Evolutionary conservation across 345 rosid genomes (phyloP), one percentile per base, ranked within the genome.

Genomic region (Pugionium dolabratum): DNA sequence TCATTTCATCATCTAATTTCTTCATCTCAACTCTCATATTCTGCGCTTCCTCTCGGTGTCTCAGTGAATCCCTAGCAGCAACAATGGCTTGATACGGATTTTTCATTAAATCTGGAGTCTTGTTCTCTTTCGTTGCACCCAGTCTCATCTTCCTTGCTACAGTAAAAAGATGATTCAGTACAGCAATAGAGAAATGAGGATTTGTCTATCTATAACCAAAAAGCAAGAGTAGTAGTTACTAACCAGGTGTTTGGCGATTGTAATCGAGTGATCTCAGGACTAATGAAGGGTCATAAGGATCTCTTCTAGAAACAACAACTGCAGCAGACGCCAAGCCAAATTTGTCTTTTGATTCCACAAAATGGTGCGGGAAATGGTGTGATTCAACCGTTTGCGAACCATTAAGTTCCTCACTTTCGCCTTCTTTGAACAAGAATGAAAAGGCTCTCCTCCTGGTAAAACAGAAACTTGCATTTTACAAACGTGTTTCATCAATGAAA

Each of bases 311-410:
- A 30, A 79, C 60, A 72, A 88, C 96, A 49, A 88, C 69, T 41
- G 96, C 91, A 50, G 99, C 90, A 2, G 99, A 82, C 5, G 97
- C 96, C 34, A 94, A 84, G 27, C 99, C 97, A 26, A 82, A 9
- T 71, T 82, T 74, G 8, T 82, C 84, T 62, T 72, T 85, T 2
- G 93, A 81, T 72, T 86, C 89, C 4, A 78, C 41, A 45, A 90
- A 90, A 72, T 88, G 97, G 4, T 85, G 86, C 0, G 99, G 97
- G 54, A 94, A 90, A 63, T 83, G 83, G 76, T 86, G 95, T 5
- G 96, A 91, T 1, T 88, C 86, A 3, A 88, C 84, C 1, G 83
- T 79, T 72, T 94, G 97, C 30, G 85, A 80, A 48, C 74, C 81
- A 62, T 88, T 86, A 33, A 90, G 64, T 64, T 90, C 97, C 75